phyloP scores from a whole-genome alignment of 768 basidiomycete genomes.

The Hirschioporus abietinus region DNA sequence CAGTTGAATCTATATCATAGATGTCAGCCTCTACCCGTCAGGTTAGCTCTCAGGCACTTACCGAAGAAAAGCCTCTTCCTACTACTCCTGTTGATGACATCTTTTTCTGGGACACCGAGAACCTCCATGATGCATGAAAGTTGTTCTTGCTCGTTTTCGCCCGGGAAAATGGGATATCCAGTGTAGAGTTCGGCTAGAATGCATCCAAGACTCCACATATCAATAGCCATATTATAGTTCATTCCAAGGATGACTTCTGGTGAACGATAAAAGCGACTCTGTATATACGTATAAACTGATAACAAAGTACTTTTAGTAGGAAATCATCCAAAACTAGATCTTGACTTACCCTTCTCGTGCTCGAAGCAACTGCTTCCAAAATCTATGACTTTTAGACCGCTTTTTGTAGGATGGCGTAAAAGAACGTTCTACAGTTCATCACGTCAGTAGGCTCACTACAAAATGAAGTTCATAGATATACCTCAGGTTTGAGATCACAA shows the following conservation, averaged over 20 bases:
- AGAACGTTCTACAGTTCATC: constrained; percentile 73
- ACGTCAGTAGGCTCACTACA: constrained; percentile 1
- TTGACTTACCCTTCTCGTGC: constrained; percentile 88
- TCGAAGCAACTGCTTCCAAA: constrained; percentile 99
- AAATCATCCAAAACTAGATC: neutral
- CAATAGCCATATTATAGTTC: constrained; percentile 99
- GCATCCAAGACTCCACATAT: constrained; percentile 99
- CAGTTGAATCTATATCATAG: constrained; percentile 68
- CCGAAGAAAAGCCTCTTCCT: constrained; percentile 96
- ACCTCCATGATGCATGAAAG: constrained; percentile 99
- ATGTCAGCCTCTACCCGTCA: neutral
- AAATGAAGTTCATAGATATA: constrained; percentile 20
- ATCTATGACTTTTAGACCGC: constrained; percentile 96
- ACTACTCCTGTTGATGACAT: constrained; percentile 89
- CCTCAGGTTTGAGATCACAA: constrained; percentile 98
- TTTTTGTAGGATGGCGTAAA: constrained; percentile 90
- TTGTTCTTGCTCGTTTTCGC: constrained; percentile 98
- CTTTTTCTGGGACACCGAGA: constrained; percentile 90
- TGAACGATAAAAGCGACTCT: constrained; percentile 99
- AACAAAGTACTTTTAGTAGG: constrained; percentile 2
- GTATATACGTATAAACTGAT: constrained; percentile 97
- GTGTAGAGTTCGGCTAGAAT: constrained; percentile 97
- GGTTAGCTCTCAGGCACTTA: constrained; percentile 22
- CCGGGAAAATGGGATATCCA: constrained; percentile 97
- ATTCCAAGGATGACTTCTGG: constrained; percentile 98